Evolutionary conservation across 2,329 filamentous ascomycete genomes (phyloP).

Genomic region (Dactylellina leptospora): DNA sequence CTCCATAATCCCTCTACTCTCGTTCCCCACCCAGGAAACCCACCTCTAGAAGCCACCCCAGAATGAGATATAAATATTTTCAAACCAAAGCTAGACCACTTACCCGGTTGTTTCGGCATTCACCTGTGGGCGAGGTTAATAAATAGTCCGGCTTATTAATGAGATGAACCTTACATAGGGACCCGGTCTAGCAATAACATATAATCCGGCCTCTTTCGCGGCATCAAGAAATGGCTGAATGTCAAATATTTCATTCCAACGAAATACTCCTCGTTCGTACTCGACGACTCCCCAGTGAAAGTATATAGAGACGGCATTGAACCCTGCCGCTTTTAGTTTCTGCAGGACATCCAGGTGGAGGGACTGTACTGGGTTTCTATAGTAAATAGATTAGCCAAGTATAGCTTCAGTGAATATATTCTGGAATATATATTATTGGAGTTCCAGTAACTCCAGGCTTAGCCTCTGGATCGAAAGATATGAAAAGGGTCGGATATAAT

Average conservation of each 20-base stretch:
- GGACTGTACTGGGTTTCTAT: conserved; percentile 65
- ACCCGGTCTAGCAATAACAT: conserved; percentile 57
- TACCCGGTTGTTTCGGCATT: conserved; percentile 65
- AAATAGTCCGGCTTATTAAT: not conserved
- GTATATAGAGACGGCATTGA: conserved; percentile 74
- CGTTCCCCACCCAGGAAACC: conserved; percentile 46
- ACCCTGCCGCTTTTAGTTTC: conserved; percentile 66
- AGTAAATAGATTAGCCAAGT: conserved; percentile 61
- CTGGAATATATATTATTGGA: no score
- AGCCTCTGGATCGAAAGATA: no score
- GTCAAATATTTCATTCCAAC: conserved; percentile 59
- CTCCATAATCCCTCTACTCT: conserved; percentile 59
- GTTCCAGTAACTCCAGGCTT: no score
- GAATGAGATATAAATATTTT: not conserved
- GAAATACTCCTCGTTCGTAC: conserved; percentile 62
- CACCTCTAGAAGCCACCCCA: conserved; percentile 29
- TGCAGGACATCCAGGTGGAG: conserved; percentile 71
- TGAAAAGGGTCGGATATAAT: no score
- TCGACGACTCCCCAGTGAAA: conserved; percentile 72
- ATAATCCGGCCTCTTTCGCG: conserved; percentile 57
- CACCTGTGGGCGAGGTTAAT: conserved; percentile 16
- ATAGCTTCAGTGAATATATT: no score
- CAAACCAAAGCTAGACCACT: conserved; percentile 58
- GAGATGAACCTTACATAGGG: conserved; percentile 56
- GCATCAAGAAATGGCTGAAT: conserved; percentile 57